Evolutionary conservation across 108 stramenopile species (phyloP), one percentile per base, ranked within the genome.

Genomic region (Chaetoceros tenuissimus): DNA sequence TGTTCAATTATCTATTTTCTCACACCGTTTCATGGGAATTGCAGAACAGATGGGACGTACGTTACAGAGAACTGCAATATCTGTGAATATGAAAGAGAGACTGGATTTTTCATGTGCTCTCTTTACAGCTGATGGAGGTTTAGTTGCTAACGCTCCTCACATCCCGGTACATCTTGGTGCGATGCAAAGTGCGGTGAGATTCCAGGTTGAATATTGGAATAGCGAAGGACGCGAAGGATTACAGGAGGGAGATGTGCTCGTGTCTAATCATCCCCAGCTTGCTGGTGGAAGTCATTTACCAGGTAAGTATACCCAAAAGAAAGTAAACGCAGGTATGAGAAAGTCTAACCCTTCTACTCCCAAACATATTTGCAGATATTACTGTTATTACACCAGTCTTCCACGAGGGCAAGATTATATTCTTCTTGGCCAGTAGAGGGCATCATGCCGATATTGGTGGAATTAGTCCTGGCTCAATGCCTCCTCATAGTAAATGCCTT

Each of bases 21-120:
- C 88, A 2, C 94, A 96, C 64, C 85, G 95, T 21, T 99, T 98
- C 80, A 99, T 99, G 99, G 92, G 96, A 20, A 97, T 99, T 66
- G 99, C 99, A 5, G 99, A 99, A 67, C 96, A 97, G 77, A 97
- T 97, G 96, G 99, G 99, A 21, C 78, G 95, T 31, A 97, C 96
- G 20, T 71, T 99, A 26, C 92, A 95, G 56, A 77, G 98, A 28
- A 97, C 92, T 2, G 85, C 95, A 1, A 89, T 89, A 58, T 92
- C 89, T 45, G 98, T 99, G 40, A 99, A 99, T 64, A 97, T 99
- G 78, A 99, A 99, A 76, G 98, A 99, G 67, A 75, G 98, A 20
- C 80, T 99, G 5, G 98, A 99, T 62, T 99, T 99, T 68, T 85
- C 83, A 17, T 99, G 98, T 57, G 98, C 98, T 27, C 74, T 99